phyloP scores from a whole-genome alignment of 495 filamentous ascomycete genomes.

The Platismatia glauca region DNA sequence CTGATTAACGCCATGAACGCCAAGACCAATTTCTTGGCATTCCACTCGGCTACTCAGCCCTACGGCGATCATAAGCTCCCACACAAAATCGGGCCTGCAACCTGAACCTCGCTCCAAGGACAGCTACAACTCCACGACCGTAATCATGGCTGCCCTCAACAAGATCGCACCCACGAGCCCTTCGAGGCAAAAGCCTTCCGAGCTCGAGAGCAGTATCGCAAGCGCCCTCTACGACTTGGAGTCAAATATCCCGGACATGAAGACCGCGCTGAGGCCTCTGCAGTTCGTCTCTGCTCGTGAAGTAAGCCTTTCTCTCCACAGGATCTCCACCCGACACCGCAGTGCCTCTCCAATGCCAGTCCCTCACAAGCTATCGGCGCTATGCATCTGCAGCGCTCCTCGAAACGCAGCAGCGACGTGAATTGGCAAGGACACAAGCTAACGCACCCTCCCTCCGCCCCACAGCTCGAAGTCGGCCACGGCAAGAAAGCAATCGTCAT shows the following conservation, averaged over 20 bases:
- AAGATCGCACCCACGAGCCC: conserved; percentile 90
- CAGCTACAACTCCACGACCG: conserved; percentile 12
- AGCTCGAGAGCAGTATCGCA: conserved; percentile 90
- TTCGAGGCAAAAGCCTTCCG: conserved; percentile 83
- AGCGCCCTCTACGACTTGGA: conserved; percentile 95
- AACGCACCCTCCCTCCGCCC: conserved; percentile 31
- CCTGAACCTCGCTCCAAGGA: not conserved
- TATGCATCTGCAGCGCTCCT: too few species aligned
- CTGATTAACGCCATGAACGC: not conserved
- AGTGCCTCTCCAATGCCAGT: not conserved
- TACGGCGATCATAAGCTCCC: not conserved
- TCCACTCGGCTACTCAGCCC: conserved; percentile 5
- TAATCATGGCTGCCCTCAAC: conserved; percentile 23
- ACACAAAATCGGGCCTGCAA: not conserved
- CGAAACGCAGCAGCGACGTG: too few species aligned
- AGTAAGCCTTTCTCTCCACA: conserved; percentile 62
- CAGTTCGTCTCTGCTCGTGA: conserved; percentile 96
- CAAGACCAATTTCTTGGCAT: not conserved
- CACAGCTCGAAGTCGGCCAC: conserved; percentile 96
- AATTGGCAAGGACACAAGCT: not conserved
- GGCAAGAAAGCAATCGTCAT: conserved; percentile 99
- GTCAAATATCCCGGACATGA: conserved; percentile 94
- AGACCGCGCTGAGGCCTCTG: conserved; percentile 81
- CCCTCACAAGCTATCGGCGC: too few species aligned
- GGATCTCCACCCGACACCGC: not conserved